Conservation (phyloP, 768 basidiomycete species). For the Collybiopsis luxurians region DNA sequence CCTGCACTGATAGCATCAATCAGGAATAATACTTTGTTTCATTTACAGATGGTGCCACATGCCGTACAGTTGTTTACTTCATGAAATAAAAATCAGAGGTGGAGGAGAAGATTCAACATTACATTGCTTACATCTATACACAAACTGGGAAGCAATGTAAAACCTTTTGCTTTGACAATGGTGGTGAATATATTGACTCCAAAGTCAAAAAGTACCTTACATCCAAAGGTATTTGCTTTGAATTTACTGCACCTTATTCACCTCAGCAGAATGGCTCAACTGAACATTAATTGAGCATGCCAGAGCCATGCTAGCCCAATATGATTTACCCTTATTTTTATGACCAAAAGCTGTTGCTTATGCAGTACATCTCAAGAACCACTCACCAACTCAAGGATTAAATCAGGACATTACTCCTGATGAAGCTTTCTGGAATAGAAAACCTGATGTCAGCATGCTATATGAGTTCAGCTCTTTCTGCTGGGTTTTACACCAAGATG, state of each 20-base stretch:
- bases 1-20: too few relatives aligned
- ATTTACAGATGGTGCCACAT: background rate
- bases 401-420: constrained; percentile 9
- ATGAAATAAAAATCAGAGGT: constrained; percentile 8
- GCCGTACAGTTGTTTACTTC: background rate
- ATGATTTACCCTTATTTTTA: too few relatives aligned
- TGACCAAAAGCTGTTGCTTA: too few relatives aligned
- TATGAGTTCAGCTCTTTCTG: constrained; percentile 22
- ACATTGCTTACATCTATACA: background rate
- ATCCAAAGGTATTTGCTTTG: background rate
- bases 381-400: background rate
- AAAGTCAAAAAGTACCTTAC: background rate
- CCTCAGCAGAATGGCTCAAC: background rate
- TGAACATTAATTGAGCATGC: background rate
- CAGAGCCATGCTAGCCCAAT: background rate
- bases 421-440: too few relatives aligned
- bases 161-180: too few relatives aligned
- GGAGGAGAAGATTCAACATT: background rate
- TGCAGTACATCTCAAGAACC: background rate
- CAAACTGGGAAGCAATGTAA: background rate
- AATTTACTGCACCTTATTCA: background rate
- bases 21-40: too few relatives aligned
- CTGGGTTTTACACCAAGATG: constrained; percentile 13
- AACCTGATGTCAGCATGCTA: constrained; percentile 19
- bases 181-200: too few relatives aligned